These are phyloP conservation scores for Hysterium pulicare DNA, from an alignment of 2,329 filamentous ascomycete genomes.

Conservation along the genomic window DNA sequence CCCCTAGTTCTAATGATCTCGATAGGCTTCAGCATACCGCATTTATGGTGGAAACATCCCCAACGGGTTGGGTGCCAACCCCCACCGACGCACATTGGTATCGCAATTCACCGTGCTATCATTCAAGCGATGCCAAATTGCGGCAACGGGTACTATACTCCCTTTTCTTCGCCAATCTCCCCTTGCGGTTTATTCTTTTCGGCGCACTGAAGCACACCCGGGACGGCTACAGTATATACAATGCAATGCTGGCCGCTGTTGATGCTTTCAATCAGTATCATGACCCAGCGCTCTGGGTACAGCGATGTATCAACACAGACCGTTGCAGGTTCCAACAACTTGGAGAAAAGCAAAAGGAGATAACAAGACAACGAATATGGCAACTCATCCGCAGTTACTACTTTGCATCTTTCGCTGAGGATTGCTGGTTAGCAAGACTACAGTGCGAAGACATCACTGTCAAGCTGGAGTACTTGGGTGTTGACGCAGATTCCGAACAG, in stretches of 20 bases:
- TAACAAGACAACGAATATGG: not conserved
- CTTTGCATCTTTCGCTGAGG: not conserved
- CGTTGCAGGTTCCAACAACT: not conserved
- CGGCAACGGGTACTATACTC: not conserved
- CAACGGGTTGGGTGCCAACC: too few species aligned
- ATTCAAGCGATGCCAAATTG: too few species aligned
- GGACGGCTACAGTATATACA: not conserved
- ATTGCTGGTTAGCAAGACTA: not conserved
- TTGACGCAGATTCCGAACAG: not conserved
- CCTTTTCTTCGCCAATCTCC: not conserved
- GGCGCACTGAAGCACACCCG: not conserved
- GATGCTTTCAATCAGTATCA: not conserved
- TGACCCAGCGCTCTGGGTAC: not conserved
- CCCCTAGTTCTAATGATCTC: too few species aligned
- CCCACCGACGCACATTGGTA: too few species aligned
- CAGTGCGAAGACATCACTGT: not conserved
- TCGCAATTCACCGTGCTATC: too few species aligned
- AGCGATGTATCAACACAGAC: not conserved
- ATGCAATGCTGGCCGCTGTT: not conserved
- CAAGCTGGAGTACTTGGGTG: not conserved
- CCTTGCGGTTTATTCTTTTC: not conserved
- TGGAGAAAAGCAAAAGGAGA: not conserved
- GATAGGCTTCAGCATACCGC: too few species aligned
- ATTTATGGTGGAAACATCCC: too few species aligned
- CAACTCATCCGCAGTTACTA: not conserved